Percentiles rank a stretch among this genome's conserved stretches.
These are phyloP conservation scores for Choricystis sp. DNA, from an alignment of 139 green algal species.

Conservation along the genomic window DNA sequence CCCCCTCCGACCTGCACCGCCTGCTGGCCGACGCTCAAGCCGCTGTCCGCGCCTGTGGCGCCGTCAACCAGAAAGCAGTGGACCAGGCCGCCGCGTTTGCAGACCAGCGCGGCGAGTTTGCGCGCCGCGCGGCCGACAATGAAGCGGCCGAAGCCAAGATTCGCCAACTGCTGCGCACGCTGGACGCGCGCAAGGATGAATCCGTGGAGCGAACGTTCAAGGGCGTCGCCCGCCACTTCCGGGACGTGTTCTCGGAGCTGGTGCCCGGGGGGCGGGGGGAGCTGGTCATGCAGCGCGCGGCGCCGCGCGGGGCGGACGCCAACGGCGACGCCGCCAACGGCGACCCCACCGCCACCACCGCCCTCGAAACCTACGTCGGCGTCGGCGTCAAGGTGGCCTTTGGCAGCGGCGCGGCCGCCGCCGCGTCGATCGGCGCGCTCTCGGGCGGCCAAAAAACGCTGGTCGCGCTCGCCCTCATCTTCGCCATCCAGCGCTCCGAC, in stretches of 20 bases:
- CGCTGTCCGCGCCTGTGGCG: constrained; percentile 47
- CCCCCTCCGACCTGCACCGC: constrained; percentile 43
- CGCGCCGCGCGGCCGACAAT: constrained; percentile 19
- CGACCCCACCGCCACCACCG: not conserved
- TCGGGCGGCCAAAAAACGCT: constrained; percentile 94
- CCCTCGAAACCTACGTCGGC: constrained; percentile 62
- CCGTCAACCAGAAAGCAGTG: constrained; percentile 92
- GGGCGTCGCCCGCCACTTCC: constrained; percentile 84
- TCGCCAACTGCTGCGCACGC: constrained; percentile 56
- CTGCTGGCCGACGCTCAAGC: not conserved
- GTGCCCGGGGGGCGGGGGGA: constrained; percentile 59
- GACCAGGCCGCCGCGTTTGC: constrained; percentile 92
- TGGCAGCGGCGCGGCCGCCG: constrained; percentile 55
- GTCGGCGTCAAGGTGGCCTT: constrained; percentile 79
- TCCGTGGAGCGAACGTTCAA: constrained; percentile 96
- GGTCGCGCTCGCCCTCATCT: constrained; percentile 94
- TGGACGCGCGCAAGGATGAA: constrained; percentile 95
- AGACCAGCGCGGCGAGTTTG: constrained; percentile 70
- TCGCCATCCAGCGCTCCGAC: constrained; percentile 94
- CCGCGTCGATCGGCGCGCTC: constrained; percentile 75
- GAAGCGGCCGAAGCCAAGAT: constrained; percentile 54
- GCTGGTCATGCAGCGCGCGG: constrained; percentile 64
- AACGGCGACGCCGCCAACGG: constrained; percentile 30
- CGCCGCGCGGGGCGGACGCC: constrained; percentile 11
- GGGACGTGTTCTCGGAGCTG: constrained; percentile 82